phyloP scores from a whole-genome alignment of 2,329 filamentous ascomycete genomes.

The Fusarium poae region DNA sequence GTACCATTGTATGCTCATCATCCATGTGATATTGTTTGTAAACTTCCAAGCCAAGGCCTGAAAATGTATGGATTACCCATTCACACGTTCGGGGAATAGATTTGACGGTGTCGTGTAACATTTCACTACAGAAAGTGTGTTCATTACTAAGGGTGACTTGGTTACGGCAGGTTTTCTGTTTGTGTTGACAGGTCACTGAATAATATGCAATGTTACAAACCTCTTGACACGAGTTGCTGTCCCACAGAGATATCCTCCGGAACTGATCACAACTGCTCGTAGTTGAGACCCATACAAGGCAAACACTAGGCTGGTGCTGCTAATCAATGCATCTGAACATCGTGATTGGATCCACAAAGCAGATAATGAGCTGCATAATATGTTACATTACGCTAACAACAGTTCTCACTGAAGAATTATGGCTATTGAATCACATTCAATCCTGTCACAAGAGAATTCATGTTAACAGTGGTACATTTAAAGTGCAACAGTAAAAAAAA shows the following conservation, averaged over 20 bases:
- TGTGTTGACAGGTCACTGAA: fast-evolving
- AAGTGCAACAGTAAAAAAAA: neutral
- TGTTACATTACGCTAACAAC: neutral
- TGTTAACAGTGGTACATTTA: too few relatives aligned
- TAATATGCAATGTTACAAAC: neutral
- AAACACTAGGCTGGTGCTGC: neutral
- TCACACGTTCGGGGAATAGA: neutral
- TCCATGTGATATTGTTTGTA: neutral
- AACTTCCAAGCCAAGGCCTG: fast-evolving
- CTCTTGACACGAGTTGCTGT: neutral
- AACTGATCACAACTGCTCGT: neutral
- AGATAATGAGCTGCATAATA: too few relatives aligned
- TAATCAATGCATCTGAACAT: neutral
- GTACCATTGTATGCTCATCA: fast-evolving
- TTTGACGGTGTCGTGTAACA: neutral
- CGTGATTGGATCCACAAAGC: neutral
- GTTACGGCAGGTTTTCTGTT: fast-evolving
- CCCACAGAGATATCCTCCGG: neutral
- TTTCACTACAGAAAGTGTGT: fast-evolving
- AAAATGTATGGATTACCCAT: neutral
- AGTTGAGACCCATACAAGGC: neutral
- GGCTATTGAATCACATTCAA: too few relatives aligned
- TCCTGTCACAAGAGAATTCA: too few relatives aligned
- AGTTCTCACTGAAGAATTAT: neutral
- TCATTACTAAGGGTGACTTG: neutral